Base-by-base conservation (phyloP, 106 monocot species). In the Hemerocallis citrina region DNA sequence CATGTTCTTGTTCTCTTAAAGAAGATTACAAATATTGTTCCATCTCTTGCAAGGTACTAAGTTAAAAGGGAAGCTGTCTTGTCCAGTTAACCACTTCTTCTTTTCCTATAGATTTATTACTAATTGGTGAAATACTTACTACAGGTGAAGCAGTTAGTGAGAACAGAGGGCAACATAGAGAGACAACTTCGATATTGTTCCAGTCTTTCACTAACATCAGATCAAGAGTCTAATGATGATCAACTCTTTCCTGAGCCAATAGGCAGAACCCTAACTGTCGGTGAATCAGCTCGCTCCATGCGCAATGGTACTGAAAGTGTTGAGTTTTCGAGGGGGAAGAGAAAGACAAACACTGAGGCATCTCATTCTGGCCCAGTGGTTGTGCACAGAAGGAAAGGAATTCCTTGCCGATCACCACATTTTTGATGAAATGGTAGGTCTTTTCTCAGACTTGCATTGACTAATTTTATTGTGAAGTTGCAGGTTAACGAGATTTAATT, bases 1-100 rank as follows among this genome's bases (percentile, higher is more conserved):
- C 59, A 3, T 59, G 59, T 27, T 39, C 59, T 13, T 39, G 59
- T 39, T 9, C 59, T 59, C 59, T 59, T 40, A 59, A 59, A 24
- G 39, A 59, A 39, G 59, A 40, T 2, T 38, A 31, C 22, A 39
- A 59, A 2, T 59, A 59, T 39, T 59, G 59, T 40, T 59, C 59
- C 39, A 40, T 59, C 25, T 13, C 7, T 38, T 59, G 59, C 39
- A 59, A 39, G 59, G 59, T 59, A 59, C 37, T 59, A 27, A 16
- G 10, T 59, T 59, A 12, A 35, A 59, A 24, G 1, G 25, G 36
- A 59, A 40, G 6, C 22, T 59, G 11, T 59, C 6, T 38, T 13
- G 22, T 59, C 12, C 36, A 15, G 2, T 59, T 31, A 21, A 59
- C n/a, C n/a, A n/a, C n/a, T 40, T 38, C n/a, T 39, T 38, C 8